These are phyloP conservation scores for Cladophialophora carrionii DNA, from an alignment of 2,329 filamentous ascomycete species.

Conservation along the genomic window DNA sequence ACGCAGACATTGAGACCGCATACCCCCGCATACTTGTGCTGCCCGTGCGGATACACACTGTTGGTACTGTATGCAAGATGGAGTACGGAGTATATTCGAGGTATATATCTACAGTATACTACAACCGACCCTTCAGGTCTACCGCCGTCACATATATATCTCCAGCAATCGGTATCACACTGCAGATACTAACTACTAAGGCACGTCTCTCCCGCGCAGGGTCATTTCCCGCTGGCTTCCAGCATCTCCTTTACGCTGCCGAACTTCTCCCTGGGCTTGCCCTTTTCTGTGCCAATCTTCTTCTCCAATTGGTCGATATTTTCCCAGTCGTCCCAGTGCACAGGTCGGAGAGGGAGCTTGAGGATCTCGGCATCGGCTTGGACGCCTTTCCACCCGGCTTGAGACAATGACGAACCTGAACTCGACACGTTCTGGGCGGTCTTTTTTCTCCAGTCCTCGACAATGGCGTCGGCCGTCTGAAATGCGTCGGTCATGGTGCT, in stretches of 20 bases:
- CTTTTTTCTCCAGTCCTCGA: slow-evolving; percentile 67
- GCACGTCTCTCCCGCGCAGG: background rate
- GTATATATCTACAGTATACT: background rate
- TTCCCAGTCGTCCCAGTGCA: slow-evolving; percentile 85
- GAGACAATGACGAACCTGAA: slow-evolving; percentile 2
- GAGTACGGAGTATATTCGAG: no score
- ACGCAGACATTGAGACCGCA: no score
- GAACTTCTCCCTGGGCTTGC: slow-evolving; percentile 78
- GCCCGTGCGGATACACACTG: no score
- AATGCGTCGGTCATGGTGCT: slow-evolving; percentile 97
- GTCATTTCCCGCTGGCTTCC: slow-evolving; percentile 9
- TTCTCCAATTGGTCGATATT: slow-evolving; percentile 80
- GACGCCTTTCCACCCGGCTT: slow-evolving; percentile 76
- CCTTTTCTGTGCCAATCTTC: slow-evolving; percentile 64
- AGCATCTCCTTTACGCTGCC: slow-evolving; percentile 62
- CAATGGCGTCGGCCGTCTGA: slow-evolving; percentile 79
- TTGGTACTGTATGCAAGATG: no score
- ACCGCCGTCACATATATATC: background rate
- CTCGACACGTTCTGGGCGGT: slow-evolving; percentile 26
- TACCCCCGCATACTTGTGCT: no score
- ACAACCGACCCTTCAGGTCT: background rate
- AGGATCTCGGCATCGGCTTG: slow-evolving; percentile 60
- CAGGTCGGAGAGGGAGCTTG: slow-evolving; percentile 58
- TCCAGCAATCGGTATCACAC: background rate
- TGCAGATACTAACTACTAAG: background rate